Percentiles rank a stretch among this genome's conserved stretches.
These are phyloP conservation scores for Wickerhamiella domercqiae DNA, from an alignment of 805 yeast genomes.

Conservation along the genomic window DNA sequence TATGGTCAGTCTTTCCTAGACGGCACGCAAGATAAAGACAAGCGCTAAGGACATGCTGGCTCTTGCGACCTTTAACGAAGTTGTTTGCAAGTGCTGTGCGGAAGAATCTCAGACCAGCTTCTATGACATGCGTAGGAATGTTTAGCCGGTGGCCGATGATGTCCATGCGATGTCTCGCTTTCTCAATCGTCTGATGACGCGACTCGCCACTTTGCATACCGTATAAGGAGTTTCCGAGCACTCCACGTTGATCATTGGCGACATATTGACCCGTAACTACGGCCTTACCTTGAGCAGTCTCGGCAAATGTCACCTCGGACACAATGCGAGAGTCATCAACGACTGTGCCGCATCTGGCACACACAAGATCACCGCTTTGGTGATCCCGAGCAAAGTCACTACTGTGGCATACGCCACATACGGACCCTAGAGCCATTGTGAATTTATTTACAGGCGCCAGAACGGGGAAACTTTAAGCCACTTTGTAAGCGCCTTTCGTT, in stretches of 20 bases:
- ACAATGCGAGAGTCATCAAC: conserved; percentile 88
- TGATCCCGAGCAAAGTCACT: conserved; percentile 13
- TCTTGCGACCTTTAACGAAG: conserved; percentile 92
- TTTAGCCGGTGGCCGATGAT: conserved; percentile 64
- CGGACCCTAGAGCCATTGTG: conserved; percentile 4
- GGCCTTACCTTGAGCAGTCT: conserved; percentile 85
- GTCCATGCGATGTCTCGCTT: conserved; percentile 64
- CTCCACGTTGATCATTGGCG: conserved; percentile 67
- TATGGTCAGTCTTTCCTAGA: conserved; percentile 77
- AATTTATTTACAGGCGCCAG: too few relatives aligned
- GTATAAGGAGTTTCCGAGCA: conserved; percentile 46
- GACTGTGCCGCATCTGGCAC: conserved; percentile 74
- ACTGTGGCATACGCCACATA: conserved; percentile 14
- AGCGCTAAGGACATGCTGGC: conserved; percentile 90
- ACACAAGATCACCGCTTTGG: conserved; percentile 43
- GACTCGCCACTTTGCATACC: conserved; percentile 39
- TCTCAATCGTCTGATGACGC: conserved; percentile 74
- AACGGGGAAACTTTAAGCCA: too few relatives aligned
- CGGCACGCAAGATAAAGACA: conserved; percentile 93
- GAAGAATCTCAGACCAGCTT: conserved; percentile 81
- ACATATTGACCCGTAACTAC: conserved; percentile 90
- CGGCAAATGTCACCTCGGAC: conserved; percentile 89
- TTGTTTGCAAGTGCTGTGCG: conserved; percentile 70
- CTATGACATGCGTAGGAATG: conserved; percentile 74
- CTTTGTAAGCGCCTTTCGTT: too few relatives aligned